Base-by-base conservation (phyloP, 2,329 filamentous ascomycete species). In the Fusarium tjaetaba region DNA sequence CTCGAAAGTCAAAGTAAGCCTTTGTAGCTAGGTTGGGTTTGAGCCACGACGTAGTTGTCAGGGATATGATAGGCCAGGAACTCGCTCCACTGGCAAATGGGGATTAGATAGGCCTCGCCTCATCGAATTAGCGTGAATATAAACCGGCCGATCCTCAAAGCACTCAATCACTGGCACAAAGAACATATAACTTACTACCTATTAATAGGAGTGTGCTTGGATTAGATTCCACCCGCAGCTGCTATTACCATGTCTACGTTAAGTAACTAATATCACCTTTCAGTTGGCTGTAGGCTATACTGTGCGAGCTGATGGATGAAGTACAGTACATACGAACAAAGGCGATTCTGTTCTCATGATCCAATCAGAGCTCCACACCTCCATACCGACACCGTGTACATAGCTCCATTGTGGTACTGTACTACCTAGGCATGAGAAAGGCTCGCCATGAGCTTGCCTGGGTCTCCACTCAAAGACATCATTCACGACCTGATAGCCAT, bases 31-130 rank as follows among this genome's bases (percentile, higher is more conserved):
- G 11, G 43, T 45, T 28, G 46, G 61, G 60, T 58, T 45, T 48
- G 55, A 65, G 67, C 48, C 62, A 74, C 71, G 67, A 68, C 59
- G 67, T 68, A 71, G 58, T 34, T 52, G 53, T 60, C 58, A 46
- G 30, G 58, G 39, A 58, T 60, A 55, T 73, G 63, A 71, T 73
- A 64, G 71, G 59, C n/a, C 41, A 65, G 41, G 45, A 36, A 49
- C 42, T 32, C 38, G 38, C 57, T 59, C 43, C 43, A 45, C 43
- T 45, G 56, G 61, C 39, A 71, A 57, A 46, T 46, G 49, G 57
- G 70, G 46, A 41, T 30, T 30, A 26, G 26, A 56, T 48, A 41
- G 41, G 28, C 49, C 48, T 65, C 61, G 49, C 68, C 53, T 28
- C 24, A 43, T 68, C 43, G 59, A 55, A 42, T 58, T 68, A 69